Base-by-base conservation (phyloP, 768 basidiomycete genomes). In the Panaeolus cyanescens region DNA sequence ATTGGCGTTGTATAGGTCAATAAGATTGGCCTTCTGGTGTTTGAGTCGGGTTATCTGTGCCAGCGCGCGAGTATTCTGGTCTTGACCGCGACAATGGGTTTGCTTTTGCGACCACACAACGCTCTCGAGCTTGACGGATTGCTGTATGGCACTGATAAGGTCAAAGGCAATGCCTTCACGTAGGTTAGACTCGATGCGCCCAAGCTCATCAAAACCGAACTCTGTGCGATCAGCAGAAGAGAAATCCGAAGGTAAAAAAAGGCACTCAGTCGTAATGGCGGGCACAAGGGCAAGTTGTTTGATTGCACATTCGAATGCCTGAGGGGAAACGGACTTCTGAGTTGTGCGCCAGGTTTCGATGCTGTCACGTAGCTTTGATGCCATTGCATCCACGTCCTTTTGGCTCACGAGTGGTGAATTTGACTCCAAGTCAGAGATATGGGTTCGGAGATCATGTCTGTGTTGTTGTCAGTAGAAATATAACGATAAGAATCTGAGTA, bases 121-220 rank as follows among this genome's bases (percentile, higher is more conserved):
- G 19, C 9, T 15, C 1, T 42, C 19, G 2, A 39, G 13, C n/a
- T 62, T 65, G 17, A 61, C 59, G 19, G 61, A 45, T 1, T 31
- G 53, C 5, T 55, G 61, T 28, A 70, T 32, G 2, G 55, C 19
- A 0, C 22, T 19, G 7, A 68, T 55, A 3, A 56, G 25, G 55
- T 70, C 69, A 55, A 37, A 70, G 0, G 63, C 60, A 2, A 42
- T 55, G 8, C 69, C 69, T 19, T 68, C 59, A 0, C 56, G 63
- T 0, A 70, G 55, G 0, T 59, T n/a, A 13, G 32, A 28, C 33
- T 71, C 66, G 13, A 55, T n/a, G 12, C 37, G 37, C 1, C 39
- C 66, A n/a, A 69, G 53, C 2, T 1, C 6, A 0, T 17, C 32
- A 1, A 70, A 55, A 5, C 60, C 17, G 4, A 55, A 59, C 10